Base-by-base conservation (phyloP, 2,329 filamentous ascomycete genomes). In the Aspergillus sclerotialis region DNA sequence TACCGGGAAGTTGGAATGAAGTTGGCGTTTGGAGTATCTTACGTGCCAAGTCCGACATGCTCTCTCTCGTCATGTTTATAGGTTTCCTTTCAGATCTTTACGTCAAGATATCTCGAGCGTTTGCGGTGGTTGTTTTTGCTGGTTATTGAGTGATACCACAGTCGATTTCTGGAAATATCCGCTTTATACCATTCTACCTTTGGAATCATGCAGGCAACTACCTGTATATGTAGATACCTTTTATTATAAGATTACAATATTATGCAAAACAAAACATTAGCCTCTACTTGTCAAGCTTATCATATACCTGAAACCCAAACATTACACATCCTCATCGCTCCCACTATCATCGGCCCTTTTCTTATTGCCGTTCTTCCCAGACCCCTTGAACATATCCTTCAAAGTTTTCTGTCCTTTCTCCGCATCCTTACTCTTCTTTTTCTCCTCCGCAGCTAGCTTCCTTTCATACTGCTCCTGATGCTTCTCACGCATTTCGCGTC, bases 401-500 rank as follows among this genome's bases (percentile, higher is more conserved):
- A 62, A 37, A 23, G 47, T 63, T 37, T 58, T 58, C 45, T 60
- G 54, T 7, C 48, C 52, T 38, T 58, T 63, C 35, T 50, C 61
- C 40, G 63, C 64, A 16, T 68, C 67, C 37, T 67, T 68, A 28
- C 58, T 59, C 40, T 60, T 60, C 44, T 70, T 69, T 46, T 65
- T 67, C 41, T 55, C 60, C 32, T 73, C 74, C 52, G 81, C 80
- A 43, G 71, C 76, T 16, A 70, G 60, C 63, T 86, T 90, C 53
- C 80, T 80, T 45, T 92, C 82, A 8, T 85, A 84, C 63, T 92
- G 84, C 23, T 79, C 82, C 59, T 84, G 78, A 33, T 90, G 73
- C 56, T 83, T 85, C 42, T 75, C 72, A 34, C 92, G 71, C 64
- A 94, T 87, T 7, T 65, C 67, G 12, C 68, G 70, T 1, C 92